phyloP scores from a whole-genome alignment of 805 yeast genomes.

The Suhomyces kilbournensis region DNA sequence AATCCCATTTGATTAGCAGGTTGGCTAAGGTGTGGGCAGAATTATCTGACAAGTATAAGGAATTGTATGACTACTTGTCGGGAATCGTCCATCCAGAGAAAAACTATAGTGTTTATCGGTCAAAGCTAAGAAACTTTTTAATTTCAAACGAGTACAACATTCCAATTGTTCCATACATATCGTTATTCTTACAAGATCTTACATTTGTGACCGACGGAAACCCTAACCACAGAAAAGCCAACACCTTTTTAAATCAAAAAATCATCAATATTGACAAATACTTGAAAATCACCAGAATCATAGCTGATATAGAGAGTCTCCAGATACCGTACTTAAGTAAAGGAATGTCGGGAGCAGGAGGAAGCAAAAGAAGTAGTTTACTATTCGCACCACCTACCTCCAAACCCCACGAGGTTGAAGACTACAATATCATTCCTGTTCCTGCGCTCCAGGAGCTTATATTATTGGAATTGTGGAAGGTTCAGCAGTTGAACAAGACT shows the following conservation, averaged over 20 bases:
- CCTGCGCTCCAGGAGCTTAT: slow-evolving; percentile 56
- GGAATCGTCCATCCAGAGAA: slow-evolving; percentile 73
- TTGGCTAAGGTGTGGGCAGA: slow-evolving; percentile 57
- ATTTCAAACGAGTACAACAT: slow-evolving; percentile 46
- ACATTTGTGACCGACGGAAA: slow-evolving; percentile 85
- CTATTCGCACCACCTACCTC: slow-evolving; percentile 15
- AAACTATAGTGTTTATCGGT: slow-evolving; percentile 67
- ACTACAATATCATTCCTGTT: slow-evolving; percentile 37
- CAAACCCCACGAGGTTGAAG: slow-evolving; percentile 22
- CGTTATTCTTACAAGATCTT: slow-evolving; percentile 71
- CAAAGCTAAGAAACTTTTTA: slow-evolving; percentile 55
- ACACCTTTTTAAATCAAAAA: slow-evolving; percentile 53
- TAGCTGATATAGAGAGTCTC: slow-evolving; percentile 63
- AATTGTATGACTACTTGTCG: slow-evolving; percentile 59
- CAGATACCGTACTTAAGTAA: slow-evolving; percentile 56
- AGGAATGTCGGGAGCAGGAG: slow-evolving; percentile 6
- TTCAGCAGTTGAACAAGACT: slow-evolving; percentile 53
- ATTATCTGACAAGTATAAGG: slow-evolving; percentile 57
- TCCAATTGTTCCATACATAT: slow-evolving; percentile 75
- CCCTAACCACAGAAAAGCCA: slow-evolving; percentile 60
- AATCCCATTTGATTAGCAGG: slow-evolving; percentile 67
- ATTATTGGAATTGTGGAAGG: slow-evolving; percentile 67
- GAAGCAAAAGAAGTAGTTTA: slow-evolving; percentile 23
- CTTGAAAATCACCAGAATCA: slow-evolving; percentile 59
- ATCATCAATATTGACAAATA: slow-evolving; percentile 74